A percentile compares a stretch with the other conserved stretches of the same genome.
These are phyloP conservation scores for Tilletia indica DNA, from an alignment of 1,284 basidiomycete genomes.

Conservation along the genomic window DNA sequence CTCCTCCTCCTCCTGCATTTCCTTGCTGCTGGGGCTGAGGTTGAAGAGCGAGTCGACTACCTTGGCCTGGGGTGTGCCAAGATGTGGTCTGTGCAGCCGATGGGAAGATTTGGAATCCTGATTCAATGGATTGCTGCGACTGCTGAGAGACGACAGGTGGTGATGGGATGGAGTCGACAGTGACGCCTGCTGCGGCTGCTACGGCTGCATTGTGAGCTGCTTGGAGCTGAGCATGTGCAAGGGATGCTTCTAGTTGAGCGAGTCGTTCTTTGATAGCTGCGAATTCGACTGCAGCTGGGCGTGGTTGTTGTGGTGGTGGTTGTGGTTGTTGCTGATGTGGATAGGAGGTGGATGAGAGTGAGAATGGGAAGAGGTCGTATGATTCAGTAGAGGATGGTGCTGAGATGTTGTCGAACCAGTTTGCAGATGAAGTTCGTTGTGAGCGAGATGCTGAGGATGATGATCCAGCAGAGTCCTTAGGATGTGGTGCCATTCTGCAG, in stretches of 20 bases:
- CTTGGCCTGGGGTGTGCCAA: no score
- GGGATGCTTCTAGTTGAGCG: conserved; percentile 42
- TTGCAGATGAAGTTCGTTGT: conserved; percentile 18
- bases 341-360: conserved; percentile 27
- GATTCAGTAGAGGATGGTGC: no score
- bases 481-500: conserved; percentile 45
- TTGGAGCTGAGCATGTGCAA: conserved; percentile 16
- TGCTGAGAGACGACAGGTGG: neutral
- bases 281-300: conserved; percentile 37
- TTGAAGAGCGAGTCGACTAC: no score
- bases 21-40: no score
- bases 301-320: conserved; percentile 24
- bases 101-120: neutral
- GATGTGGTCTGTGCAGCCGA: no score
- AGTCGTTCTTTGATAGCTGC: conserved; percentile 51
- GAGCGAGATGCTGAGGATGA: neutral
- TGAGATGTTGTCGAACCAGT: neutral
- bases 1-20: no score
- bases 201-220: conserved; percentile 6
- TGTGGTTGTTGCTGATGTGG: conserved; percentile 22
- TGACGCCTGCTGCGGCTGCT: neutral
- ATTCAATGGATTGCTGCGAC: neutral
- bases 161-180: conserved; percentile 1
- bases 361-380: neutral
- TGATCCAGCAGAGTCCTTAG: neutral